These are phyloP conservation scores for Chlorella sp. DNA, from an alignment of 139 green algal species.

Conservation along the genomic window DNA sequence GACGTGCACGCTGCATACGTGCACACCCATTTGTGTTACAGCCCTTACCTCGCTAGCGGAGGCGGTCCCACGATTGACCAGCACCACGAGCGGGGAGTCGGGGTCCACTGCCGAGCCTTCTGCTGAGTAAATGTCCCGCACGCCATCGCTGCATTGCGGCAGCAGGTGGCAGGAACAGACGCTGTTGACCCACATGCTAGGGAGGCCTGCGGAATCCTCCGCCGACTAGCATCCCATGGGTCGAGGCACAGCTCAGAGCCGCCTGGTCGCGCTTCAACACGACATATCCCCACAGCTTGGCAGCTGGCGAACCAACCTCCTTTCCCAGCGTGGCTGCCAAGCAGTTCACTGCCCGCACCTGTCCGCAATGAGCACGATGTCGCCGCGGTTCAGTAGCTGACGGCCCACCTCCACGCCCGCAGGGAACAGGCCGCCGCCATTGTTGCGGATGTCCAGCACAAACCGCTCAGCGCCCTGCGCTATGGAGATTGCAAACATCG, in stretches of 20 bases:
- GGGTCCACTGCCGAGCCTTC: conserved; percentile 58
- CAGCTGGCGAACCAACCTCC: not conserved
- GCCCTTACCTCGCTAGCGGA: conserved; percentile 83
- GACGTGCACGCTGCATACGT: no score
- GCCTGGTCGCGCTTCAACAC: no score
- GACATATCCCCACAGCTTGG: no score
- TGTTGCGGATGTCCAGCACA: conserved; percentile 96
- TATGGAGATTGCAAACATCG: not conserved
- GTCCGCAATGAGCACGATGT: conserved; percentile 96
- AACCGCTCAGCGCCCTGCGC: conserved; percentile 32
- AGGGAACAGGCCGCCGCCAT: conserved; percentile 94
- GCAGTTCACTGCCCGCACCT: no score
- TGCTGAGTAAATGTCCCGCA: conserved; percentile 90
- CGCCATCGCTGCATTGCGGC: conserved; percentile 54
- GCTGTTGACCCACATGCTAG: no score
- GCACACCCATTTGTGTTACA: no score
- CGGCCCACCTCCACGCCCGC: conserved; percentile 88
- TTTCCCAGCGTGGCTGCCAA: no score
- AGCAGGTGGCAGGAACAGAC: not conserved
- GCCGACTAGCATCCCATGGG: no score
- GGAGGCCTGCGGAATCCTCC: no score
- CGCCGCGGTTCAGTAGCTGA: conserved; percentile 78
- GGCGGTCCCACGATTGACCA: conserved; percentile 97
- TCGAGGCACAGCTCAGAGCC: no score
- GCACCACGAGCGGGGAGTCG: conserved; percentile 72